These are phyloP conservation scores for Xylariaceae sp. DNA, from an alignment of 2,329 filamentous ascomycete species.

Conservation along the genomic window DNA sequence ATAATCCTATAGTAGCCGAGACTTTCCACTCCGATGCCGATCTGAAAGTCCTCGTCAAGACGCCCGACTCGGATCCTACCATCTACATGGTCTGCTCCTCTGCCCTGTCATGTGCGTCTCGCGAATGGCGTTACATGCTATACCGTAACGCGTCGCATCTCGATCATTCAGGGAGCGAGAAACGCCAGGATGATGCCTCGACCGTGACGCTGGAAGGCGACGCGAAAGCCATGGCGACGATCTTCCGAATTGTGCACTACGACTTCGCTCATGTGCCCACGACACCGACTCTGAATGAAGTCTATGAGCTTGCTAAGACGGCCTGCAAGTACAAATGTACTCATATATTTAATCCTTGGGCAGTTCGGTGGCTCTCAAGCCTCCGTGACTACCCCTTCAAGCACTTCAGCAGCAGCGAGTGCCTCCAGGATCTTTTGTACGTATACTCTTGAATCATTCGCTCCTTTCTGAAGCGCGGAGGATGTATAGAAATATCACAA, in stretches of 20 bases:
- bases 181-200: background rate
- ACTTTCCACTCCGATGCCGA: slow-evolving; percentile 12
- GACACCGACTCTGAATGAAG: slow-evolving; percentile 16
- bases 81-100: slow-evolving; percentile 20
- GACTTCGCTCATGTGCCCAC: slow-evolving; percentile 21
- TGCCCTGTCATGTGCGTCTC: slow-evolving; percentile 20
- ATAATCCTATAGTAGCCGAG: background rate
- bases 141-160: slow-evolving; percentile 4
- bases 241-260: slow-evolving; percentile 27
- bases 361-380: slow-evolving; percentile 16
- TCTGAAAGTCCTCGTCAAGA: slow-evolving; percentile 6
- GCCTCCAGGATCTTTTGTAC: slow-evolving; percentile 22
- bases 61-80: background rate
- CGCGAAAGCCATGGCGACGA: slow-evolving; percentile 15
- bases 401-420: slow-evolving; percentile 10
- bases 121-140: slow-evolving; percentile 21
- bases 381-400: slow-evolving; percentile 8
- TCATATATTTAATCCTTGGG: slow-evolving; percentile 27
- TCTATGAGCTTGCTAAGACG: slow-evolving; percentile 22
- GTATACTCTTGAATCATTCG: background rate
- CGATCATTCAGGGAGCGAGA: background rate
- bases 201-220: slow-evolving; percentile 19
- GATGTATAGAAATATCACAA: too few relatives aligned
- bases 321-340: slow-evolving; percentile 22
- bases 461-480: background rate